Base-by-base conservation (phyloP, 495 filamentous ascomycete genomes). In the Penicillium pulvis region DNA sequence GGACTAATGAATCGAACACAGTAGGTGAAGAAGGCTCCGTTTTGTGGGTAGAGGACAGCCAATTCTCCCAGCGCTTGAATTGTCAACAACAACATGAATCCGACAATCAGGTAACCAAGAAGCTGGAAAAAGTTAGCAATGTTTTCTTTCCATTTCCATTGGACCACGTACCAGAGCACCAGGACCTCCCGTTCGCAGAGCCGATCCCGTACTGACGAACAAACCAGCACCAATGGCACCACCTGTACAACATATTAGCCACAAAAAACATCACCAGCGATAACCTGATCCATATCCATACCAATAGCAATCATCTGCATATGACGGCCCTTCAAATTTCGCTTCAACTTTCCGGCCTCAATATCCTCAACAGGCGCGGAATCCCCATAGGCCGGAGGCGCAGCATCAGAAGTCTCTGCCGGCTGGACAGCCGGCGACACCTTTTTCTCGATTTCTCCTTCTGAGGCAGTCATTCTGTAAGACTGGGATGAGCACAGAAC, bases 261-360 rank as follows among this genome's bases (percentile, higher is more conserved):
- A 47, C 6, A 28, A 3, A 12, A 54, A 16, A 41, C 14, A 16
- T 17, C 14, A 41, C 23, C 23, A 12, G 14, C 45, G 12, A 50
- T 1, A 30, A 30, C 10, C 33, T 3, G 9, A 36, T 53, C 35
- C 20, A 33, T 33, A 9, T 33, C 10, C 60, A 51, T 67, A 82
- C 85, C 87, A 62, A 91, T 87, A 50, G 87, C 88, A 70, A 90
- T 89, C 84, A 91, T 89, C 57, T 90, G 87, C 80, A 90, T 83
- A 62, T 91, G 87, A 30, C 87, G 79, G 44, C 74, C 71, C 61
- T 82, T 75, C 41, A 86, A 62, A 44, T 73, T 72, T 35, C 79
- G 66, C 36, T 71, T 65, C 16, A 82, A 68, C 5, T 80, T 80
- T 42, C 76, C 83, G 53, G 81, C 61, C 51, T 82, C 81, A 68